phyloP scores from a whole-genome alignment of 2,329 filamentous ascomycete species.

The Alternaria sp. region DNA sequence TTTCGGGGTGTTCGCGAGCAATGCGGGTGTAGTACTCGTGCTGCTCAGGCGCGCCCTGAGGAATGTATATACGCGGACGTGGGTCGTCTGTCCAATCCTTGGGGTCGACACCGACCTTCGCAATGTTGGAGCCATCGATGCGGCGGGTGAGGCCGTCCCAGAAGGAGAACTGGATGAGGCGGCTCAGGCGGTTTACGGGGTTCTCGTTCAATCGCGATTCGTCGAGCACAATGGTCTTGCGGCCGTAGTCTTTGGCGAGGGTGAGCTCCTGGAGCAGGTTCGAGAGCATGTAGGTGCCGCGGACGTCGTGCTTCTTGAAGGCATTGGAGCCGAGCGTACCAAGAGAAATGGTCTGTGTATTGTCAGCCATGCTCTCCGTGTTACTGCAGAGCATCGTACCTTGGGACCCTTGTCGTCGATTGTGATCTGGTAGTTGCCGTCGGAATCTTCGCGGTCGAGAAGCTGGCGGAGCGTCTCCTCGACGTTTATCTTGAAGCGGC shows the following conservation, averaged over 20 bases:
- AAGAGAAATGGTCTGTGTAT: constrained; percentile 72
- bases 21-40: constrained; percentile 86
- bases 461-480: constrained; percentile 81
- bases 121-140: constrained; percentile 88
- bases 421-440: constrained; percentile 95
- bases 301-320: constrained; percentile 85
- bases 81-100: constrained; percentile 96
- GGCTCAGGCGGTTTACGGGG: constrained; percentile 84
- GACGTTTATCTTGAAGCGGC: constrained; percentile 86
- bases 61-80: constrained; percentile 89
- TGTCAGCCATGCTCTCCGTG: constrained; percentile 29
- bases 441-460: constrained; percentile 86
- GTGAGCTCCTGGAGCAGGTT: constrained; percentile 95
- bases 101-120: constrained; percentile 83
- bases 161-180: constrained; percentile 87
- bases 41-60: constrained; percentile 82
- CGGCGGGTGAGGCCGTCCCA: constrained; percentile 90
- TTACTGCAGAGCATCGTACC: constrained; percentile 54
- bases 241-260: constrained; percentile 87
- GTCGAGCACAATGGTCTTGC: constrained; percentile 88
- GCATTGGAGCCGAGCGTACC: constrained; percentile 87
- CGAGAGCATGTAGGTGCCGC: constrained; percentile 96
- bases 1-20: constrained; percentile 78
- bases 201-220: constrained; percentile 94
- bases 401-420: constrained; percentile 96